Percentiles rank a stretch among this genome's conserved stretches.
phyloP scores from a whole-genome alignment of 352 stramenopile genomes.

The Peronospora farinosa region DNA sequence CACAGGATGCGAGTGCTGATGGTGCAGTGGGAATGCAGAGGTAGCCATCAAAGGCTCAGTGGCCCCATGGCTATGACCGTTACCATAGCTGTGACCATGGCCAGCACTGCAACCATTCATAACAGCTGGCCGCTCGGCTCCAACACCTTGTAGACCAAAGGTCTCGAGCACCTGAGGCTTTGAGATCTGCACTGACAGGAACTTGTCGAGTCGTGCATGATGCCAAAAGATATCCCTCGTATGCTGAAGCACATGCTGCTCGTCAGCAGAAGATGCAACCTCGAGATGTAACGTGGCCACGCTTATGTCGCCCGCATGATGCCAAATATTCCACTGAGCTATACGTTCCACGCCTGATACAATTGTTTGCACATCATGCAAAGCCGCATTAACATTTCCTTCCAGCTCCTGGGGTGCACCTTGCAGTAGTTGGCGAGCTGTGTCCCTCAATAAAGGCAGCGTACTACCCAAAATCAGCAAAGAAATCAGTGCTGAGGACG shows the following conservation, averaged over 20 bases:
- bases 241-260: conserved; percentile 53
- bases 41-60: conserved; percentile 4
- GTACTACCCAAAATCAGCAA: conserved; percentile 83
- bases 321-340: conserved; percentile 71
- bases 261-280: conserved; percentile 37
- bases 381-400: conserved; percentile 32
- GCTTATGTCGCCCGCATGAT: conserved; percentile 52
- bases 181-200: conserved; percentile 57
- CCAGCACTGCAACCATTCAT: conserved; percentile 18
- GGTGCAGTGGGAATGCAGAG: conserved; percentile 11
- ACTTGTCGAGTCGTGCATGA: conserved; percentile 38
- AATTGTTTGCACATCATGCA: conserved; percentile 41
- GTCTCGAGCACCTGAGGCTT: conserved; percentile 30
- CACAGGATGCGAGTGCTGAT: conserved; percentile 18
- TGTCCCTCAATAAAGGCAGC: conserved; percentile 68
- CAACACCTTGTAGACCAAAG: conserved; percentile 4
- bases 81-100: conserved; percentile 19
- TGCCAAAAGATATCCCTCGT: conserved; percentile 42
- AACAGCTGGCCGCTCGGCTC: conserved; percentile 3
- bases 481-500: conserved; percentile 78
- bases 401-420: conserved; percentile 56
- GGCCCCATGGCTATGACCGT: conserved; percentile 21
- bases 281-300: conserved; percentile 59
- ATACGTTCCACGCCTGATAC: conserved; percentile 43
- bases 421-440: conserved; percentile 63